Evolutionary conservation across 2,329 filamentous ascomycete species (phyloP).

Genomic region (Rutstroemia sp.): DNA sequence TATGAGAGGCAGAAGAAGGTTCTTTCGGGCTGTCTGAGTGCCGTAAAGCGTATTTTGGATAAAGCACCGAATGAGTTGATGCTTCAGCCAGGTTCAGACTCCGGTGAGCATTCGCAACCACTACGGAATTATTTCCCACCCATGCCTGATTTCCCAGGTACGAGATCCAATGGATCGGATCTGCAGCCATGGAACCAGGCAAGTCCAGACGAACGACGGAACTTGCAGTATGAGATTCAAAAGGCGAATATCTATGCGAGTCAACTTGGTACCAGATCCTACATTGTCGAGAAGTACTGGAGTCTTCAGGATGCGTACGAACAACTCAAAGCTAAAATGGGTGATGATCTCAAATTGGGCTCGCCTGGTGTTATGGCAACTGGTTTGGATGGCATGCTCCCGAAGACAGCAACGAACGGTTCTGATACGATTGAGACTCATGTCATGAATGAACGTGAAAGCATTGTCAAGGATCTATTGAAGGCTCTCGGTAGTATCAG

Average conservation of each 20-base stretch:
- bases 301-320: slow-evolving; percentile 62
- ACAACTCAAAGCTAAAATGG: slow-evolving; percentile 31
- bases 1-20: slow-evolving; percentile 72
- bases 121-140: slow-evolving; percentile 48
- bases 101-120: slow-evolving; percentile 31
- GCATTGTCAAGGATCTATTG: slow-evolving; percentile 74
- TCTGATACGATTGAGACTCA: slow-evolving; percentile 34
- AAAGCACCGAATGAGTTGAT: slow-evolving; percentile 63
- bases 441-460: slow-evolving; percentile 69
- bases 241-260: slow-evolving; percentile 86
- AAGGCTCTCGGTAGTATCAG: slow-evolving; percentile 69
- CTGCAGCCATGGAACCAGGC: slow-evolving; percentile 19
- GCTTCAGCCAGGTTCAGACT: slow-evolving; percentile 38
- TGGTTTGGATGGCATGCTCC: slow-evolving; percentile 23
- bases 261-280: slow-evolving; percentile 72
- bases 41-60: slow-evolving; percentile 61
- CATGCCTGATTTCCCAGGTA: slow-evolving; percentile 32
- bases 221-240: slow-evolving; percentile 78
- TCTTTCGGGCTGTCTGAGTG: slow-evolving; percentile 61
- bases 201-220: slow-evolving; percentile 33
- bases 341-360: slow-evolving; percentile 2
- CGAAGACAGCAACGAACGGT: slow-evolving; percentile 34
- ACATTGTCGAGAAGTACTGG: slow-evolving; percentile 81
- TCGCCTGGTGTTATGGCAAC: slow-evolving; percentile 23
- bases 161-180: slow-evolving; percentile 22